Conservation (phyloP, 306 rosid species). For the Trifolium pratense region DNA sequence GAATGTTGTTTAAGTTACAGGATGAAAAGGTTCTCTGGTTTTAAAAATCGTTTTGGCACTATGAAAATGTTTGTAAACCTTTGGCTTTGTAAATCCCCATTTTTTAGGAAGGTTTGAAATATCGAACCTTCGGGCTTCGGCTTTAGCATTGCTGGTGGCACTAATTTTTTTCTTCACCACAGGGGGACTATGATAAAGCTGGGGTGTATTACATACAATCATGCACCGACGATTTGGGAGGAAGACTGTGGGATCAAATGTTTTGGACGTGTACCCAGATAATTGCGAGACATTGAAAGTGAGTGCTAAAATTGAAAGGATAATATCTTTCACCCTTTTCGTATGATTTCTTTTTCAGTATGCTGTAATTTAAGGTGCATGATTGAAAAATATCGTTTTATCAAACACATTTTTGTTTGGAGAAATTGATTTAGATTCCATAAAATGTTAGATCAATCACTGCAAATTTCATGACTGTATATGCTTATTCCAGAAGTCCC, state of each 20-base stretch:
- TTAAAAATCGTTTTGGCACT: no score
- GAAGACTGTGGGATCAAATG: no score
- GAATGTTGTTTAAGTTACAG: slow-evolving; percentile 34
- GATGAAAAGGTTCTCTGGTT: slow-evolving; percentile 29
- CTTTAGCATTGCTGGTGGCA: slow-evolving; percentile 38
- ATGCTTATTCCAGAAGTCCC: background rate
- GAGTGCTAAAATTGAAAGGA: slow-evolving; percentile 48
- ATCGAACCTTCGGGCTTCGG: slow-evolving; percentile 15
- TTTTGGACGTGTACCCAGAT: slow-evolving; percentile 87
- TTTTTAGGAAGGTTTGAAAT: background rate
- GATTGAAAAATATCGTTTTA: slow-evolving; percentile 30
- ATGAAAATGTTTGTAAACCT: background rate
- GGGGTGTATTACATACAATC: slow-evolving; percentile 92
- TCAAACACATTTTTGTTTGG: slow-evolving; percentile 29
- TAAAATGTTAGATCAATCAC: slow-evolving; percentile 10
- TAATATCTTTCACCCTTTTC: slow-evolving; percentile 21
- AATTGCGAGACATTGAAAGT: slow-evolving; percentile 94
- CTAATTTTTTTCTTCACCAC: slow-evolving; percentile 43
- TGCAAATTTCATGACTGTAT: slow-evolving; percentile 18
- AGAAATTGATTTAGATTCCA: slow-evolving; percentile 32
- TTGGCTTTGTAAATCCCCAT: background rate
- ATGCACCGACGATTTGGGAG: no score
- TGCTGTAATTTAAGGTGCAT: slow-evolving; percentile 30
- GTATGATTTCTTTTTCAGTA: slow-evolving; percentile 18
- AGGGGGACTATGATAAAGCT: slow-evolving; percentile 99